A percentile compares a stretch with the other conserved stretches of the same genome.
Conservation (phyloP, 2,329 filamentous ascomycete genomes). For the Phialophora tarda region DNA sequence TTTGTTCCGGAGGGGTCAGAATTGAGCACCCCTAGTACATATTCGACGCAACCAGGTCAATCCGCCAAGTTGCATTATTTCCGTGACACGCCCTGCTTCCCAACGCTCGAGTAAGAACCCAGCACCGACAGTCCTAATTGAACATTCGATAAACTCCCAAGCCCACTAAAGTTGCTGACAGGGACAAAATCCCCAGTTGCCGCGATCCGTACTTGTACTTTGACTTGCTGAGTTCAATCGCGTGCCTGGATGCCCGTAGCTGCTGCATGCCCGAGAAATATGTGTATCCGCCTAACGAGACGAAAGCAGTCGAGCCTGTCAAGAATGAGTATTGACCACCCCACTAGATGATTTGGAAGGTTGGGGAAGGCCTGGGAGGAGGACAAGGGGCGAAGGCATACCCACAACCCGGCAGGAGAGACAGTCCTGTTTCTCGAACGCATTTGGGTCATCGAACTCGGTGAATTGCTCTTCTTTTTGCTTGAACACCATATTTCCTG, state of each 20-base stretch:
- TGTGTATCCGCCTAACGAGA: conserved; percentile 77
- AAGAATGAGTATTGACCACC: neutral
- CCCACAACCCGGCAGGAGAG: conserved; percentile 73
- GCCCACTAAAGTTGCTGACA: conserved; percentile 71
- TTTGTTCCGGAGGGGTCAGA: conserved; percentile 2
- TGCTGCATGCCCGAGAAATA: conserved; percentile 76
- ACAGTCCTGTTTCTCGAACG: conserved; percentile 62
- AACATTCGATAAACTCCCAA: conserved; percentile 73
- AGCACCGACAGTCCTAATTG: conserved; percentile 50
- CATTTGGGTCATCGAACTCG: conserved; percentile 18
- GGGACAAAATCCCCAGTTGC: conserved; percentile 68
- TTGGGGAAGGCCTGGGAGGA: too few species aligned
- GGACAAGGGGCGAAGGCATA: conserved; percentile 49
- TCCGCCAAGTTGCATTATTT: neutral
- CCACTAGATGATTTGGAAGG: neutral
- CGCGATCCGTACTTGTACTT: conserved; percentile 75
- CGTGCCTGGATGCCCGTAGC: conserved; percentile 66
- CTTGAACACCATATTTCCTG: conserved; percentile 9
- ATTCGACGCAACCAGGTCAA: neutral
- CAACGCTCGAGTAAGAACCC: neutral
- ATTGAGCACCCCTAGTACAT: conserved; percentile 11
- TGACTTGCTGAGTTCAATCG: conserved; percentile 71
- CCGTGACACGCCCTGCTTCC: neutral
- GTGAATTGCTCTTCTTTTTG: conserved; percentile 17
- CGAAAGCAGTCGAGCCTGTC: conserved; percentile 73